Evolutionary conservation across 208 protist genomes (phyloP).

Genomic region (Trichomonas vaginalis): DNA sequence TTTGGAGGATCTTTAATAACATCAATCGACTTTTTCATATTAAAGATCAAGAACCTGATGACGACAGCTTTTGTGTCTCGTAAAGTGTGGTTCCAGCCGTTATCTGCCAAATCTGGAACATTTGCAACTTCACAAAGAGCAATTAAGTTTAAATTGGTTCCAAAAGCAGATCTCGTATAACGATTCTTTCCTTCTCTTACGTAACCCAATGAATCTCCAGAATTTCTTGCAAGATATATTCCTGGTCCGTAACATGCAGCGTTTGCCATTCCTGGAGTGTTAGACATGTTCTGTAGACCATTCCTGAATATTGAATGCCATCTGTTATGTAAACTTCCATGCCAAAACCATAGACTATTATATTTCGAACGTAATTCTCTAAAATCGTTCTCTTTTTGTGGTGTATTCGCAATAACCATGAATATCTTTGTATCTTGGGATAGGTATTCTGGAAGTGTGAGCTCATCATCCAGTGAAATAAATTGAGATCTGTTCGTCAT

Average conservation of each 20-base stretch:
- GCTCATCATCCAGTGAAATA: not conserved
- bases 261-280: not conserved
- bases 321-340: not conserved
- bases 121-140: not conserved
- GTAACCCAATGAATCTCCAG: not conserved
- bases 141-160: not conserved
- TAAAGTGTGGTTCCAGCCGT: not conserved
- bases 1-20: not conserved
- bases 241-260: not conserved
- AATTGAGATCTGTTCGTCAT: not conserved
- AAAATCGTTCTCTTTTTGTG: not conserved
- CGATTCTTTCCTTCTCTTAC: not conserved
- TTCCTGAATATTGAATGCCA: not conserved
- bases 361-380: not conserved
- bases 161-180: not conserved
- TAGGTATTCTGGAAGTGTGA: not conserved
- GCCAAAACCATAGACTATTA: not conserved
- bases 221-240: not conserved
- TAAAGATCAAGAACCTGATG: not conserved
- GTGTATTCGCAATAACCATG: not conserved
- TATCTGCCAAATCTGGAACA: not conserved
- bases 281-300: not conserved
- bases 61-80: not conserved
- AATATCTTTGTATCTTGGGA: not conserved
- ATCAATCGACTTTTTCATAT: not conserved